Conservation (phyloP, 306 rosid species). For the Canavalia gladiata region DNA sequence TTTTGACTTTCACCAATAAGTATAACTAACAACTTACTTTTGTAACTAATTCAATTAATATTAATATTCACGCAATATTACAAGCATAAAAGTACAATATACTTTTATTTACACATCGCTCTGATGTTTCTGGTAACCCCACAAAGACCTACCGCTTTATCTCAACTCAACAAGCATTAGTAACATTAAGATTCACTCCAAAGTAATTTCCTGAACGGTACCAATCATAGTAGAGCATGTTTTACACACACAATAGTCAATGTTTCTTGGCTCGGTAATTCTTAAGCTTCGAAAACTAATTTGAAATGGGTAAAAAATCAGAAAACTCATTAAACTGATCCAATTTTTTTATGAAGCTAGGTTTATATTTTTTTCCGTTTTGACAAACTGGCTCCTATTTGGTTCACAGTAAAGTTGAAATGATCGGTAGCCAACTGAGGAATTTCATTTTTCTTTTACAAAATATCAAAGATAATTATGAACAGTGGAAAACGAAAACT, state of each 20-base stretch:
- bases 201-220: not conserved
- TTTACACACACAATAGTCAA: too few relatives aligned
- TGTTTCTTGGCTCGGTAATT: too few relatives aligned
- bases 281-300: too few relatives aligned
- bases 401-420: not conserved
- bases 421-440: not conserved
- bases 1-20: not conserved
- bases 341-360: too few relatives aligned
- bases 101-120: not conserved
- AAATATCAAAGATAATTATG: not conserved
- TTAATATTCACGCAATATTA: not conserved
- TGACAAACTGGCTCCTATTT: too few relatives aligned
- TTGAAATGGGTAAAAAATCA: too few relatives aligned
- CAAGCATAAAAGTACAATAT: not conserved
- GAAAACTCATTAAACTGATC: too few relatives aligned
- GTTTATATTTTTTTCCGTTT: too few relatives aligned
- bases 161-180: not conserved
- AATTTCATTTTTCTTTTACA: not conserved
- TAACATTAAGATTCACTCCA: slow-evolving; percentile 6
- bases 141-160: not conserved
- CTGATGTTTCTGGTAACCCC: not conserved
- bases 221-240: not conserved
- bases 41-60: not conserved
- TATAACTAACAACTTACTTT: not conserved
- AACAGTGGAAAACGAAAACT: not conserved